Evolutionary conservation across 345 rosid genomes (phyloP).

Genomic region (Camelina laxa): DNA sequence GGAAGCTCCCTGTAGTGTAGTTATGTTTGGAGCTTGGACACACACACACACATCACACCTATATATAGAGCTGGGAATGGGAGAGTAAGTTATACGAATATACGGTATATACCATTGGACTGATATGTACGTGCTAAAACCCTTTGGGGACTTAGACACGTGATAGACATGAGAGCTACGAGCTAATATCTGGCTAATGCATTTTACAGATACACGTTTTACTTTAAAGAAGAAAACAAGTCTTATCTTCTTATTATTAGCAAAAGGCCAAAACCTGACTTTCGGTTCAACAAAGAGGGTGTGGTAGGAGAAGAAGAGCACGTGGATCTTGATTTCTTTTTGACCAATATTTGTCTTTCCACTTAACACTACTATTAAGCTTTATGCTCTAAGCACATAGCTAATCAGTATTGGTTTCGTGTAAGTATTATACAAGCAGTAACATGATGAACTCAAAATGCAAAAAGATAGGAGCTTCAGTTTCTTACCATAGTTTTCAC

Average conservation of each 20-base stretch:
- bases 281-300: conserved; percentile 25
- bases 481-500: conserved; percentile 2
- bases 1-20: conserved; percentile 16
- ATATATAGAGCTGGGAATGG: conserved; percentile 40
- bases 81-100: conserved; percentile 25
- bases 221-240: conserved; percentile 33
- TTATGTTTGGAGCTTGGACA: conserved; percentile 2
- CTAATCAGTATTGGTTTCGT: neutral
- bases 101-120: conserved; percentile 9
- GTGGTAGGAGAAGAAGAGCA: conserved; percentile 40
- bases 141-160: conserved; percentile 33
- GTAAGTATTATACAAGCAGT: neutral
- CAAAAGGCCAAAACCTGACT: conserved; percentile 44
- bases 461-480: neutral
- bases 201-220: conserved; percentile 39
- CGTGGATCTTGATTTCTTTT: conserved; percentile 40
- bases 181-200: conserved; percentile 39
- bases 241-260: conserved; percentile 39
- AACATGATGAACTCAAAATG: neutral
- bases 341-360: conserved; percentile 32
- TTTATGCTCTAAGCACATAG: conserved; percentile 1
- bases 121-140: neutral
- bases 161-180: conserved; percentile 46
- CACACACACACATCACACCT: conserved; percentile 24
- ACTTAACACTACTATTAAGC: neutral